phyloP scores from a whole-genome alignment of 257 asterid species.

The Nicotiana sylvestris region DNA sequence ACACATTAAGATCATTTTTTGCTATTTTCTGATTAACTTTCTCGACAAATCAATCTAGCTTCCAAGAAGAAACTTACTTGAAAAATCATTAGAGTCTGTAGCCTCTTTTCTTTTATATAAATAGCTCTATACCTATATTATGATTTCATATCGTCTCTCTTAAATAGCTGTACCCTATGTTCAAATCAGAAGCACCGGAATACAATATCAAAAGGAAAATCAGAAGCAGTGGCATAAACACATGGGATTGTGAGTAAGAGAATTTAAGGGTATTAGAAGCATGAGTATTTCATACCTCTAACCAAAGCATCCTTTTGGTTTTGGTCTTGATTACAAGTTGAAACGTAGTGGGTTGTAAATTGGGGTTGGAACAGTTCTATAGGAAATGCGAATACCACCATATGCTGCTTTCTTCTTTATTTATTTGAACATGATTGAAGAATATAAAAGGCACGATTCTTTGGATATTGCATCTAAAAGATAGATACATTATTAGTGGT shows the following conservation, averaged over 20 bases:
- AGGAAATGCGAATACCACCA: background rate
- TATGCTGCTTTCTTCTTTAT: background rate
- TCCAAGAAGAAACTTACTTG: background rate
- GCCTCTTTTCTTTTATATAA: background rate
- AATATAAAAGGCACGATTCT: background rate
- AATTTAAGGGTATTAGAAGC: background rate
- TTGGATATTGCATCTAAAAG: background rate
- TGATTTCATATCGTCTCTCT: background rate
- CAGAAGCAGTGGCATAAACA: background rate
- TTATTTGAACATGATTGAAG: background rate
- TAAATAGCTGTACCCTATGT: background rate
- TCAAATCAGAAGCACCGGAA: background rate
- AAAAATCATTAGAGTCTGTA: background rate
- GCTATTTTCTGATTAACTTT: background rate
- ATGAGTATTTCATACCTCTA: background rate
- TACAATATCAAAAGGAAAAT: background rate
- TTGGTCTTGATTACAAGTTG: background rate
- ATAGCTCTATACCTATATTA: background rate
- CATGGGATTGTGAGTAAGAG: background rate
- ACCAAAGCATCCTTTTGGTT: background rate
- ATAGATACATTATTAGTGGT: background rate
- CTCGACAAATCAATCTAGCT: background rate
- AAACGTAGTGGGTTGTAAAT: background rate
- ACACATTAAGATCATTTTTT: background rate
- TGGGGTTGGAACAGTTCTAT: background rate